A percentile compares a stretch with the other conserved stretches of the same genome.
Conservation (phyloP, 2,329 filamentous ascomycete species). For the Verticillium dahliae region DNA sequence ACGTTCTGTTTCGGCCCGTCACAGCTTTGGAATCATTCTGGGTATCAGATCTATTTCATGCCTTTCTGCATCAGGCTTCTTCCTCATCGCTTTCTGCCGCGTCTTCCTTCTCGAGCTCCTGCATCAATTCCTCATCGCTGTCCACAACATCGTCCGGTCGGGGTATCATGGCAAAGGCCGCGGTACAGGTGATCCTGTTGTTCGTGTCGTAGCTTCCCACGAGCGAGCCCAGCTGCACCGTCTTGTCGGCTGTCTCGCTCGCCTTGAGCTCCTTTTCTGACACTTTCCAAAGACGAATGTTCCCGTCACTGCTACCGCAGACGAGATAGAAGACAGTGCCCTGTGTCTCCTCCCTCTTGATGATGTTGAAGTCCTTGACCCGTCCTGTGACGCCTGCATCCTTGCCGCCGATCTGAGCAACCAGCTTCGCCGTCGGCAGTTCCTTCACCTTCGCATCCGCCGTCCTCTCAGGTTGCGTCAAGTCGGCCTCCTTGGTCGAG, state of each 20-base stretch:
- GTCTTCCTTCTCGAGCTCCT: conserved; percentile 29
- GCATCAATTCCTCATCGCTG: conserved; percentile 44
- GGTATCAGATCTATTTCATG: neutral
- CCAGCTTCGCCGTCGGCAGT: conserved; percentile 54
- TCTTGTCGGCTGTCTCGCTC: conserved; percentile 18
- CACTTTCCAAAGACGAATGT: conserved; percentile 71
- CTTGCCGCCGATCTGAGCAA: conserved; percentile 75
- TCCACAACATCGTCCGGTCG: conserved; percentile 55
- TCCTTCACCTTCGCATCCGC: conserved; percentile 18
- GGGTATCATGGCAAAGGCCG: conserved; percentile 77
- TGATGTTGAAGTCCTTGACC: conserved; percentile 81
- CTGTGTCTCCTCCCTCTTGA: conserved; percentile 36
- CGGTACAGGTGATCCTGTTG: conserved; percentile 83
- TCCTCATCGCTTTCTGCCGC: conserved; percentile 30
- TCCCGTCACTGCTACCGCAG: conserved; percentile 79
- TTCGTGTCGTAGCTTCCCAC: conserved; percentile 77
- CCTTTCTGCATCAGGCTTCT: conserved; percentile 15
- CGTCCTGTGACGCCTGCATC: conserved; percentile 60
- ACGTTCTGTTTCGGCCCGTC: neutral
- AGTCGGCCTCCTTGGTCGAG: conserved; percentile 52
- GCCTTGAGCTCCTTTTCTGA: conserved; percentile 28
- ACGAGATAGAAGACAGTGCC: conserved; percentile 49
- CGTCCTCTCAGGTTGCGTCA: conserved; percentile 21
- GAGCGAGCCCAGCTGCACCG: conserved; percentile 50
- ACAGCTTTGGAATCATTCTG: neutral